phyloP scores from a whole-genome alignment of 495 filamentous ascomycete species.

The Cercophora sp. region DNA sequence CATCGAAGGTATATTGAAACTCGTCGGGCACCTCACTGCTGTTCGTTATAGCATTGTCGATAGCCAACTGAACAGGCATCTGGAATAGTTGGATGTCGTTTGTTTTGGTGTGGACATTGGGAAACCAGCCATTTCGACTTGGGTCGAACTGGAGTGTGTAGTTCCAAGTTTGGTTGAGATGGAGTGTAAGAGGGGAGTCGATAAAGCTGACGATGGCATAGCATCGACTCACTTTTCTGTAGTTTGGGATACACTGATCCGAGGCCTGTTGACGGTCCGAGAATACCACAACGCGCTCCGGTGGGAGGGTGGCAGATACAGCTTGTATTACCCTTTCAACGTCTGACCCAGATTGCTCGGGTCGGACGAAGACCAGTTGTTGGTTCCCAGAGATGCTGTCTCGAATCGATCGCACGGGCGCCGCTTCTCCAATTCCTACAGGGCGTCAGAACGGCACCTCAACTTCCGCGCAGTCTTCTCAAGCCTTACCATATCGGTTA shows the following conservation, averaged over 20 bases:
- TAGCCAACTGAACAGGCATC: conserved; percentile 15
- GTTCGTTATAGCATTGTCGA: conserved; percentile 22
- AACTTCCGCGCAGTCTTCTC: too few species aligned
- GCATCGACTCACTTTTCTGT: conserved; percentile 14
- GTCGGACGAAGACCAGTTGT: conserved; percentile 17
- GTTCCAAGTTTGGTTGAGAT: conserved; percentile 19
- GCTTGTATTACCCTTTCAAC: conserved; percentile 16
- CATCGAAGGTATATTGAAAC: not conserved
- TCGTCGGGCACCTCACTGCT: conserved; percentile 6
- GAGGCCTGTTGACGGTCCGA: not conserved
- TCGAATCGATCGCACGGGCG: conserved; percentile 8
- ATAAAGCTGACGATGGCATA: conserved; percentile 18
- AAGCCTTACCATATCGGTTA: conserved; percentile 8
- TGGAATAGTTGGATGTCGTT: conserved; percentile 13
- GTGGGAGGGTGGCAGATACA: conserved; percentile 5
- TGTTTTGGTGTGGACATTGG: conserved; percentile 1
- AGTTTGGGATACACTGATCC: conserved; percentile 9
- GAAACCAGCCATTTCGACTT: not conserved
- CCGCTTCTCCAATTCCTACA: too few species aligned
- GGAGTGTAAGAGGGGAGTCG: conserved; percentile 15
- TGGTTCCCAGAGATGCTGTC: conserved; percentile 13
- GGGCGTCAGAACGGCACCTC: too few species aligned
- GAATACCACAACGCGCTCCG: conserved; percentile 2
- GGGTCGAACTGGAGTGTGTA: conserved; percentile 18
- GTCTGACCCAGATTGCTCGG: conserved; percentile 11